phyloP scores from a whole-genome alignment of 78 protist species.

The Dictyostelium firmibasis region DNA sequence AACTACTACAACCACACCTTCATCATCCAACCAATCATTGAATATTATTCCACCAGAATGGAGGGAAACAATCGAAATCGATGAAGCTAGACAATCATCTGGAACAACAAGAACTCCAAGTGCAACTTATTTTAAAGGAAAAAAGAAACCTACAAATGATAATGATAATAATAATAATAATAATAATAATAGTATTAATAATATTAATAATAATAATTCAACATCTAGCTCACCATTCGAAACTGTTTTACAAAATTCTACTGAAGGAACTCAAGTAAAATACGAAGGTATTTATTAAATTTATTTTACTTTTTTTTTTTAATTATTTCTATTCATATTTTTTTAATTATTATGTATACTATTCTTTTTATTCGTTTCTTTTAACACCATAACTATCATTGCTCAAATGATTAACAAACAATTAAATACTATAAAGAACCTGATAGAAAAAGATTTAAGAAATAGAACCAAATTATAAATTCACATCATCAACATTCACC shows the following conservation, averaged over 20 bases:
- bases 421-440: constrained; percentile 1
- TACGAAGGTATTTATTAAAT: neutral
- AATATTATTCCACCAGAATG: constrained; percentile 71
- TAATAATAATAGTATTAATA: neutral
- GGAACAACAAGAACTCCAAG: constrained; percentile 1
- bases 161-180: neutral
- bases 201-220: constrained; percentile 4
- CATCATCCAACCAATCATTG: neutral
- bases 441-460: constrained; percentile 3
- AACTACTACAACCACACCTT: constrained; percentile 5
- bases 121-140: constrained; percentile 21
- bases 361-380: neutral
- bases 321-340: neutral
- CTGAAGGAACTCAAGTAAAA: neutral
- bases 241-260: neutral
- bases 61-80: constrained; percentile 68
- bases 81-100: constrained; percentile 51
- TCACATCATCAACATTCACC: neutral
- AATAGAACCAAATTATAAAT: neutral
- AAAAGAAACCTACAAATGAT: neutral
- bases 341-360: neutral
- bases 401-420: neutral
- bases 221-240: neutral
- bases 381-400: neutral
- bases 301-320: neutral